Evolutionary conservation across 768 basidiomycete genomes (phyloP).

Genomic region (Roridomyces roridus): DNA sequence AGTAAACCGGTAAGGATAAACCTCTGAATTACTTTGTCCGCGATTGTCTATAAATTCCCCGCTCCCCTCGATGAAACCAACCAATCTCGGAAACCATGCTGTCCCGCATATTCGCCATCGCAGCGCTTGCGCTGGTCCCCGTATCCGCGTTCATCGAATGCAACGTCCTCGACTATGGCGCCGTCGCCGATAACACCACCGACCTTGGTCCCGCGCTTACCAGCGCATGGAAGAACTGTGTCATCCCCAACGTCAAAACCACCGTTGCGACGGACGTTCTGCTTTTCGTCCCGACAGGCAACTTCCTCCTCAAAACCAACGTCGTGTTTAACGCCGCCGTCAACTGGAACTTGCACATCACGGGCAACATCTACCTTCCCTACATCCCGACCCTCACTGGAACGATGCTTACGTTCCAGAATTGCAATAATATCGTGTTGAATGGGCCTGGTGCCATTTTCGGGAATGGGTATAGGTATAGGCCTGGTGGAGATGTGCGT

Average conservation of each 20-base stretch:
- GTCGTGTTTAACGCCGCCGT: constrained; percentile 27
- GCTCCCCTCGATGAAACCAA: no score
- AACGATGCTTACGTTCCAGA: constrained; percentile 32
- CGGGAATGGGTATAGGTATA: constrained; percentile 31
- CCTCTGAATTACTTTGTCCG: no score
- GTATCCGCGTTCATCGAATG: constrained; percentile 26
- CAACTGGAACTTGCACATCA: constrained; percentile 31
- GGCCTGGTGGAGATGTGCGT: constrained; percentile 24
- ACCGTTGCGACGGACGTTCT: constrained; percentile 25
- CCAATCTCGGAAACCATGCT: background rate
- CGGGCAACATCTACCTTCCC: constrained; percentile 27
- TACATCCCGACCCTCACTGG: constrained; percentile 27
- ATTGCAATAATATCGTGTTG: constrained; percentile 27
- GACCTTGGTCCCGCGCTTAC: constrained; percentile 32
- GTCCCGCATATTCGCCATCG: background rate
- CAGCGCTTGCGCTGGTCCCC: constrained; percentile 5
- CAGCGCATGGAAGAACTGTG: constrained; percentile 27
- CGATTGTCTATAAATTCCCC: no score
- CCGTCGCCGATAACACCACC: constrained; percentile 29
- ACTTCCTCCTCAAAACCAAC: constrained; percentile 25
- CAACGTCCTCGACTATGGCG: constrained; percentile 32
- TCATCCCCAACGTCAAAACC: constrained; percentile 25
- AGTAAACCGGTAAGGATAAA: no score
- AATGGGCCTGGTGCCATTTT: constrained; percentile 30
- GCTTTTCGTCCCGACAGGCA: constrained; percentile 32